phyloP scores from a whole-genome alignment of 768 basidiomycete species.

The Lactarius evosmus region DNA sequence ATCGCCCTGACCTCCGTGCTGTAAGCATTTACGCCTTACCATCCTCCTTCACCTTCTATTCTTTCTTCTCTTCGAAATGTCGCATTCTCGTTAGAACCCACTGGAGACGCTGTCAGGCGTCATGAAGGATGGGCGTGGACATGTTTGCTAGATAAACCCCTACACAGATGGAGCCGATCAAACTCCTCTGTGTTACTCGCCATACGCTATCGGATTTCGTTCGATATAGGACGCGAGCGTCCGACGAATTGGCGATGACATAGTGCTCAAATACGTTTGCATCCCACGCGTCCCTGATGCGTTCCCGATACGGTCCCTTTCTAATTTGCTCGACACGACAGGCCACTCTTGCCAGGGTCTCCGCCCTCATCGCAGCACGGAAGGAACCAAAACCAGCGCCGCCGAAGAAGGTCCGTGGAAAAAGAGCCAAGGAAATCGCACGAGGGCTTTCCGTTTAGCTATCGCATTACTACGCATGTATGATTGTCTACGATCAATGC shows the following conservation, averaged over 20 bases:
- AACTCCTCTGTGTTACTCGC: constrained; percentile 51
- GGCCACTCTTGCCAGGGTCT: constrained; percentile 75
- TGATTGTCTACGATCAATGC: constrained; percentile 3
- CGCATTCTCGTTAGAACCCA: constrained; percentile 93
- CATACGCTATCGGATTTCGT: constrained; percentile 80
- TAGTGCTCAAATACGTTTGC: constrained; percentile 17
- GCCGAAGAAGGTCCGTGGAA: constrained; percentile 70
- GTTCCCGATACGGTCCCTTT: not conserved
- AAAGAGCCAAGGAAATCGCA: constrained; percentile 44
- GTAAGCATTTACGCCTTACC: constrained; percentile 47
- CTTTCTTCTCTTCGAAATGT: constrained; percentile 26
- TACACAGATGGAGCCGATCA: constrained; percentile 54
- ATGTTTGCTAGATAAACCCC: constrained; percentile 77
- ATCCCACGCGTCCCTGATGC: not conserved
- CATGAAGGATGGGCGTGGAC: constrained; percentile 91
- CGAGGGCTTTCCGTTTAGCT: constrained; percentile 4
- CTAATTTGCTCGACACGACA: constrained; percentile 33
- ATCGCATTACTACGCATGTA: not conserved
- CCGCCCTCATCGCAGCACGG: constrained; percentile 66
- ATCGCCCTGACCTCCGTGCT: constrained; percentile 73
- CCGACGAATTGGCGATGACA: constrained; percentile 78
- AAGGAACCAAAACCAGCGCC: constrained; percentile 65
- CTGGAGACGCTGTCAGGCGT: constrained; percentile 60
- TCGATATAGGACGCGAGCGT: constrained; percentile 51
- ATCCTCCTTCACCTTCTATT: constrained; percentile 6